Conservation (phyloP, 441 rosid genomes). For the Euphorbia celastroides region DNA sequence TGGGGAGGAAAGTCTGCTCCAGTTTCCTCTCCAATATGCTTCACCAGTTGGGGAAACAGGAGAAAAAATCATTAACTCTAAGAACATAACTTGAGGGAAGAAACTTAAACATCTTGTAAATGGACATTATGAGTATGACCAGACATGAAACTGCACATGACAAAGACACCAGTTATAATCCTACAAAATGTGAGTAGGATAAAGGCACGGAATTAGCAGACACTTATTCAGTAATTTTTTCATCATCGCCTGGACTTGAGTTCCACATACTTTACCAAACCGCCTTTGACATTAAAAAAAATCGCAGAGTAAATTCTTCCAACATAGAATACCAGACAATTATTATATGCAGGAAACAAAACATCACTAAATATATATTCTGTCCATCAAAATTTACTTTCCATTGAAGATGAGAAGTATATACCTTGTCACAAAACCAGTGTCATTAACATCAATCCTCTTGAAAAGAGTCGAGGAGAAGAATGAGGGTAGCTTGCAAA, state of each 20-base stretch:
- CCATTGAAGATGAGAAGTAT: conserved; percentile 10
- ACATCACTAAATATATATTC: neutral
- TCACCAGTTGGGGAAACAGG: neutral
- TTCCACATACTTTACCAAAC: neutral
- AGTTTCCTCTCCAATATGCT: neutral
- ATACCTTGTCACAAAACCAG: conserved; percentile 77
- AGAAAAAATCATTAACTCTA: neutral
- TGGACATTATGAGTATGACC: neutral
- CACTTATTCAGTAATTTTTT: neutral
- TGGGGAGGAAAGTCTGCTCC: neutral
- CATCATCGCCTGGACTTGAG: neutral
- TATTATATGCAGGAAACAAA: neutral
- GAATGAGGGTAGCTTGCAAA: conserved; percentile 96
- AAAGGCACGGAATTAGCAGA: neutral
- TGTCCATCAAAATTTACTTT: neutral
- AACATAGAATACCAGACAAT: neutral
- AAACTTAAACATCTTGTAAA: neutral
- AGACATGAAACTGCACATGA: neutral
- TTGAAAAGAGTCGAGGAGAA: conserved; percentile 72
- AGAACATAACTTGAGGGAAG: neutral
- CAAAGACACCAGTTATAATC: neutral
- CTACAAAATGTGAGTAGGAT: neutral
- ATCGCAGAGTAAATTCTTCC: neutral
- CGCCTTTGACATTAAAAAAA: neutral
- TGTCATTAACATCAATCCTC: conserved; percentile 63